A percentile compares a stretch with the other conserved stretches of the same genome.
Conservation (phyloP, 2,329 filamentous ascomycete species). For the Stemphylium lycopersici region DNA sequence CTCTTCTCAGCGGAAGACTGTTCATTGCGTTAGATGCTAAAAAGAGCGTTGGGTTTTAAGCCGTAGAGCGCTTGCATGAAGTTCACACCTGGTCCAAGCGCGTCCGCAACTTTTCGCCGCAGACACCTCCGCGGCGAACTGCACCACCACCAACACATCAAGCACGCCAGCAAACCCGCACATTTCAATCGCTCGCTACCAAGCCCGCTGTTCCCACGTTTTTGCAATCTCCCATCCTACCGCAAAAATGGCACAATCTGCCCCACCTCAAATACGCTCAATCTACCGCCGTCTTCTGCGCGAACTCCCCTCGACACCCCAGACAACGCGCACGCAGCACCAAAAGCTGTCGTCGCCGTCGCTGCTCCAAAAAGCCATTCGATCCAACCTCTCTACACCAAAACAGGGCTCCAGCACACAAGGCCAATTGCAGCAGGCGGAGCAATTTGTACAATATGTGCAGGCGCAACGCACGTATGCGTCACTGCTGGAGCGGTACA, state of each 20-base stretch:
- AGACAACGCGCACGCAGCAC: constrained; percentile 40
- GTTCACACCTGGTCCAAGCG: constrained; percentile 31
- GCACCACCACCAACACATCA: background rate
- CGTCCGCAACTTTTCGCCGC: constrained; percentile 36
- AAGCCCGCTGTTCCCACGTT: background rate
- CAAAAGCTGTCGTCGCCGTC: constrained; percentile 63
- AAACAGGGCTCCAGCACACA: background rate
- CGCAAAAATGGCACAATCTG: constrained; percentile 41
- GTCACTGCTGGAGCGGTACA: constrained; percentile 86
- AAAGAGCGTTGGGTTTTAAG: too few species aligned
- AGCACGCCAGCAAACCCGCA: background rate
- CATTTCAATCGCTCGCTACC: background rate
- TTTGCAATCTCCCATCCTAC: background rate
- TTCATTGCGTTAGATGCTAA: constrained; percentile 12
- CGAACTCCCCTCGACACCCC: constrained; percentile 77
- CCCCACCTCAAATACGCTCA: constrained; percentile 65
- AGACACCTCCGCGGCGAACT: constrained; percentile 28
- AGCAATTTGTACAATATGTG: constrained; percentile 81
- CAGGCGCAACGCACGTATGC: constrained; percentile 85
- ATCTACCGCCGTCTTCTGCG: constrained; percentile 89
- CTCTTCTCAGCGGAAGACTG: constrained; percentile 11
- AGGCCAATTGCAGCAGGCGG: constrained; percentile 60
- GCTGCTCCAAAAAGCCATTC: constrained; percentile 72
- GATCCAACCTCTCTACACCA: constrained; percentile 61
- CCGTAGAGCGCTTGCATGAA: background rate